Evolutionary conservation across 208 protist genomes (phyloP).

Genomic region (Strigomonas culicis): DNA sequence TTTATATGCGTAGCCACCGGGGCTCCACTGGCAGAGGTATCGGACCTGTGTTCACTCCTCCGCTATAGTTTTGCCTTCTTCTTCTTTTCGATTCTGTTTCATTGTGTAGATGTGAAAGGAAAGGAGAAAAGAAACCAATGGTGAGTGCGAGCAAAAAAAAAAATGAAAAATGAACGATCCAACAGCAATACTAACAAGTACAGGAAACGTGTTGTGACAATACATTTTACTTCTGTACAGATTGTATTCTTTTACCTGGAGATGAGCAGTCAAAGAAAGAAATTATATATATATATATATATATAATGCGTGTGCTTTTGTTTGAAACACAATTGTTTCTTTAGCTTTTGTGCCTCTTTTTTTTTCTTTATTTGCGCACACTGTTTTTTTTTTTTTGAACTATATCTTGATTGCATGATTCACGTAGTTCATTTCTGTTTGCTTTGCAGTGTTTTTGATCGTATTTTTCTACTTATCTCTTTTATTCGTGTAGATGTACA

Average conservation of each 20-base stretch:
- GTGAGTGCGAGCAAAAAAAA: not conserved
- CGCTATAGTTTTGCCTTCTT: constrained; percentile 4
- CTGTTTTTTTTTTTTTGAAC: not conserved
- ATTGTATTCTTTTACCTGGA: not conserved
- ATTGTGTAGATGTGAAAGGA: constrained; percentile 1
- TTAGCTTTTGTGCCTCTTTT: not conserved
- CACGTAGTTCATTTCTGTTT: not conserved
- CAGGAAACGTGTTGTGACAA: too few species aligned
- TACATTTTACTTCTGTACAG: not conserved
- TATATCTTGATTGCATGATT: not conserved
- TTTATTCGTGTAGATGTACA: constrained; percentile 6
- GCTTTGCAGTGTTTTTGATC: not conserved
- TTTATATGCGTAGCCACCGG: not conserved
- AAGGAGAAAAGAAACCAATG: constrained; percentile 6
- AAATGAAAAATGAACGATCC: not conserved
- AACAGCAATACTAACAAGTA: not conserved
- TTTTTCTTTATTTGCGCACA: constrained; percentile 15
- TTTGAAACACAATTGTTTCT: not conserved
- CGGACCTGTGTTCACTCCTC: not conserved
- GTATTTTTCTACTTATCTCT: constrained; percentile 12
- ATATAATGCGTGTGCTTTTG: constrained; percentile 5
- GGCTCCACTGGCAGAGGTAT: too few species aligned
- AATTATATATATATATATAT: not conserved
- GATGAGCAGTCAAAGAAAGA: too few species aligned
- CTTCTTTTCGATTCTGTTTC: constrained; percentile 13